Base-by-base conservation (phyloP, 1,139 yeast genomes). In the Candida freyschussii region DNA sequence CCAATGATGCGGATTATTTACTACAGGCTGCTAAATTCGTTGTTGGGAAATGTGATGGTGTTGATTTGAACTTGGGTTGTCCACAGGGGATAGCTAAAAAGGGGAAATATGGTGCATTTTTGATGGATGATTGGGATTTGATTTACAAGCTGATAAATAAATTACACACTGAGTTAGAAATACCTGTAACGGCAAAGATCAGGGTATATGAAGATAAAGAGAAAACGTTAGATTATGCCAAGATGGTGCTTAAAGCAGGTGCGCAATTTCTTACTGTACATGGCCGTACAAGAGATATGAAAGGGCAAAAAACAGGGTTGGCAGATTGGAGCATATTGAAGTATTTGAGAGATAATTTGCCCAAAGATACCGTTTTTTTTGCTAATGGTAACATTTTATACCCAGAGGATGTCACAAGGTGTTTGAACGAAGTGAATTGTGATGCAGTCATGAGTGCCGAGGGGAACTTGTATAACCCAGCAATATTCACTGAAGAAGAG, bases 391-490 rank as follows among this genome's bases (percentile, higher is more conserved):
- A 91, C 57, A 74, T 91, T 13, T 62, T 91, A 28, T 89, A 91
- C 50, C 84, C 93, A 0, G 80, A 78, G 32, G 96, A 91, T 54
- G 64, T 87, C 13, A 61, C 66, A 2, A 66, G 93, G 41, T 84
- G 96, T 56, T 54, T 74, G 19, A 67, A 67, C 2, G 69, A 64
- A 14, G 75, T 85, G 1, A 62, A 62, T 0, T 82, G 93, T 46
- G 96, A 93, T 61, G 96, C 91, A 0, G 93, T 91, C 14, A 93
- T 93, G 98, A 80, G 95, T 27, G 98, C 98, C 0, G 99, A 93
- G 57, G 96, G 96, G 0, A 87, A 87, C 52, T 63, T 93, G 27
- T 84, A 81, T 59, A 93, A 93, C 50, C 98, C 99, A 0, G 97
- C 95, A 4, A 76, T 89, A 0, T 91, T 93, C 55, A 56, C 60